These are phyloP conservation scores for Hypoxylon sp. DNA, from an alignment of 2,329 filamentous ascomycete species.

Conservation along the genomic window DNA sequence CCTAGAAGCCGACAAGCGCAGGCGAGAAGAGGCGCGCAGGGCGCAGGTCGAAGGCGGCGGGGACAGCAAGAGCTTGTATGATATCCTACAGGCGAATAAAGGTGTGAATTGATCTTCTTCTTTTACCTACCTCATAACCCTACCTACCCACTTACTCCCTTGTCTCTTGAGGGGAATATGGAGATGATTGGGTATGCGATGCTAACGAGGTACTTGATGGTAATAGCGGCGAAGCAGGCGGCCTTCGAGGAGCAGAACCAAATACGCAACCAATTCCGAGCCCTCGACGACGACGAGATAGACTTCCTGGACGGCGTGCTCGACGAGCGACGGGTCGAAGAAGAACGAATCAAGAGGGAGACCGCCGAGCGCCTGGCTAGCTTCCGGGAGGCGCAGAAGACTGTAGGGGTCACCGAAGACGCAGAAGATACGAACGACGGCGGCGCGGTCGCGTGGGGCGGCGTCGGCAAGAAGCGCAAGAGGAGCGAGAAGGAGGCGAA, in stretches of 20 bases:
- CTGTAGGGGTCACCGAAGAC: slow-evolving; percentile 26
- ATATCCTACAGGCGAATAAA: slow-evolving; percentile 85
- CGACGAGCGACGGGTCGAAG: slow-evolving; percentile 62
- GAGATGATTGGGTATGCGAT: neutral
- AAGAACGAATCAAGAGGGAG: slow-evolving; percentile 66
- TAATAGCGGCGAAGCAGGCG: slow-evolving; percentile 78
- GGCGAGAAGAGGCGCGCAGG: slow-evolving; percentile 63
- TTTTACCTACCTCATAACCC: slow-evolving; percentile 14
- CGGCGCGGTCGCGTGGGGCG: slow-evolving; percentile 52
- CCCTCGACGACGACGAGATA: slow-evolving; percentile 82
- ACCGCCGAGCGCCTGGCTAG: slow-evolving; percentile 66
- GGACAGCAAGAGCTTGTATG: slow-evolving; percentile 74
- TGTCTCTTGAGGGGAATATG: slow-evolving; percentile 2
- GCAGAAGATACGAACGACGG: slow-evolving; percentile 43
- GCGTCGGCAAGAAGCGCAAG: slow-evolving; percentile 54
- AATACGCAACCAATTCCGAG: slow-evolving; percentile 80
- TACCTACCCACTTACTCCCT: slow-evolving; percentile 9
- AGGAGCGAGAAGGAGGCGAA: slow-evolving; percentile 52
- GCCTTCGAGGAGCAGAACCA: slow-evolving; percentile 80
- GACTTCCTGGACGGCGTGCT: slow-evolving; percentile 76
- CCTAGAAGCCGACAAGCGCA: slow-evolving; percentile 69
- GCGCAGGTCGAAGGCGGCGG: slow-evolving; percentile 56
- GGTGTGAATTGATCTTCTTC: slow-evolving; percentile 24
- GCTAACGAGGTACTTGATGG: neutral
- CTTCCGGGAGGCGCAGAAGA: slow-evolving; percentile 65